Base-by-base conservation (phyloP, 2,329 filamentous ascomycete genomes). In the Aspergillus puulaauensis region DNA sequence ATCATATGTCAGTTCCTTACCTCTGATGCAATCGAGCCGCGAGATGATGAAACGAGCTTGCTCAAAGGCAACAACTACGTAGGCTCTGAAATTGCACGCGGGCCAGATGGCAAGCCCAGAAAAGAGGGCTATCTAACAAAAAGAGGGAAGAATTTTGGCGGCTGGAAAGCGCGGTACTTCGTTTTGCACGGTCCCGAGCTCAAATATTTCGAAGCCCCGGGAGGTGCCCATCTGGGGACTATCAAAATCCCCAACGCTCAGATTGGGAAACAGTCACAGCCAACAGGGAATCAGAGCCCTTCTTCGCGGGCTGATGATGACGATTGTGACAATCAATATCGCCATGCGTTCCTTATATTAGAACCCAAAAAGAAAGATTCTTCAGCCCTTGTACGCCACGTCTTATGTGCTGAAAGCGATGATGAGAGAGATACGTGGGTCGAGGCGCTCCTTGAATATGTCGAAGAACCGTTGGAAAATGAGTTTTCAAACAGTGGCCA, bases 281-380 rank as follows among this genome's bases (percentile, higher is more conserved):
- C 84, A 55, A 79, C 81, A 57, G 70, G 71, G 19, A 81, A 78
- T n/a, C 74, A 75, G 24, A 83, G 81, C 54, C 87, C 89, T 14
- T 85, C 88, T 4, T 82, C 83, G n/a, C 80, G 81, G 11, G 64
- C 61, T 21, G 82, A 85, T 17, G 91, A 96, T 45, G 92, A 96
- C 45, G 92, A 96, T 54, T 78, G 86, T 48, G 95, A 98, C 59
- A 96, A 96, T 69, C 91, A 98, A 73, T 99, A 96, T 72, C 89
- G 95, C 6, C 95, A 99, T 76, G 95, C 95, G 0, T 99, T 99
- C 77, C 80, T 98, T 46, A 90, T 99, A 54, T 74, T 98, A 52
- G 95, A 99, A 70, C 93, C 93, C 1, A 99, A 99, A 79, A 91
- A 92, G 74, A 98, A 96, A 75, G 95, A 99, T 70, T 92, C 92